Conservation (phyloP, 1,284 basidiomycete genomes). For the Salmacisia buchloeana region DNA sequence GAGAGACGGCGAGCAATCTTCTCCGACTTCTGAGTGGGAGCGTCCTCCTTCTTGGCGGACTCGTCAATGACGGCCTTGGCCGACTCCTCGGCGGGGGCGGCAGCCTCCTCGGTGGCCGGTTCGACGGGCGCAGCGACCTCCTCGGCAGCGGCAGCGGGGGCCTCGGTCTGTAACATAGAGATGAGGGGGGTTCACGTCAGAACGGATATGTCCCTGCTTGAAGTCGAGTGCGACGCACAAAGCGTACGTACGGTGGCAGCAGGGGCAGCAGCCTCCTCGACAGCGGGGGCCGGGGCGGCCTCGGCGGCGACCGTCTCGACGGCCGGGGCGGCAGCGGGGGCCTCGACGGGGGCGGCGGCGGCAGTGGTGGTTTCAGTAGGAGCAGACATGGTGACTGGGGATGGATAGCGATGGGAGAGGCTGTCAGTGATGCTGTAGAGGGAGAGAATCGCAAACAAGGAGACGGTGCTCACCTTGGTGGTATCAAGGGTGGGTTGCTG, state of each 20-base stretch:
- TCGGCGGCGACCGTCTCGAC: not conserved
- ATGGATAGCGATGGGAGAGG: not conserved
- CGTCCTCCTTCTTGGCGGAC: conserved; percentile 5
- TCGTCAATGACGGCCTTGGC: no score
- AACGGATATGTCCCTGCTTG: no score
- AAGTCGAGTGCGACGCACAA: no score
- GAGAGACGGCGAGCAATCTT: no score
- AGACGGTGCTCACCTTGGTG: no score
- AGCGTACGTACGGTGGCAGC: no score
- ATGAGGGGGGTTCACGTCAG: no score
- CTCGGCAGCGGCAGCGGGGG: not conserved
- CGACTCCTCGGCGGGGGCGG: not conserved
- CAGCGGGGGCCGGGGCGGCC: not conserved
- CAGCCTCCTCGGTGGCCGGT: not conserved
- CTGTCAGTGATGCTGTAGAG: no score
- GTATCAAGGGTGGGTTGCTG: no score
- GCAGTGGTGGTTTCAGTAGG: conserved; percentile 1
- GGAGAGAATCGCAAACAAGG: no score
- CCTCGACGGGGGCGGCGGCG: not conserved
- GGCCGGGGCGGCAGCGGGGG: not conserved
- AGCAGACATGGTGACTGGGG: not conserved
- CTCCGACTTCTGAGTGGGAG: no score
- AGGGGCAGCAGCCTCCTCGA: conserved; percentile 3
- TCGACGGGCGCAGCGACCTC: no score
- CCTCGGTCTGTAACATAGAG: not conserved